Base-by-base conservation (phyloP, 2,329 filamentous ascomycete genomes). In the Penicillium crustosum region DNA sequence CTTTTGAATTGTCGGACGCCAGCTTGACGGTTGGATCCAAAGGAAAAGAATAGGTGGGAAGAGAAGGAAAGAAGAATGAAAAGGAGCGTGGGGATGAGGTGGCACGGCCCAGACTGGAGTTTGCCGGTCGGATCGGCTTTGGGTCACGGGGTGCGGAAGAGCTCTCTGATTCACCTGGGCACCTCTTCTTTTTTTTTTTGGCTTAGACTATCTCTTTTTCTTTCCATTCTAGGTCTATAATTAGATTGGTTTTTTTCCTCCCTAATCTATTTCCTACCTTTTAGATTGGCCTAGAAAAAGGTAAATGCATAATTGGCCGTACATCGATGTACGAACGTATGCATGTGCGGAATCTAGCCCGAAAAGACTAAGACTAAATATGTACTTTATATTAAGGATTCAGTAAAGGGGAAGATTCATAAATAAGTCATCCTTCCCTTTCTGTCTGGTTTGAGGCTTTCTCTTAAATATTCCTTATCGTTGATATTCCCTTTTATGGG, bases 1-100 rank as follows among this genome's bases (percentile, higher is more conserved):
- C 88, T 82, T 96, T 95, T 90, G 91, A 93, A 79, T 89, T 90
- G 80, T 74, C 60, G 63, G 72, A 66, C 60, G 65, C 65, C 65
- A 67, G 65, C 55, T 59, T 61, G 63, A 64, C 59, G 55, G 56
- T 57, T 53, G 33, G 27, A n/a, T 49, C 44, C 25, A 49, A 41
- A 48, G 29, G 17, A 53, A 57, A 42, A 47, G 47, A 42, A 29
- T 44, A 63, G 62, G 63, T 61, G 63, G 67, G 50, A 63, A 56
- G 53, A 53, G 65, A 60, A 60, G 49, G 62, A 61, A 54, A 42
- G 36, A 62, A 38, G 47, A 62, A 63, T 49, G 60, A 66, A 68
- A 64, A 65, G 64, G 65, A 69, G 66, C 63, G 58, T 56, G 49
- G 66, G 69, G 66, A 69, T 70, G 67, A 63, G 61, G 63, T 65